Conservation (phyloP, 192 early-diverging fungal species). For the Borealophlyctis nickersoniae region DNA sequence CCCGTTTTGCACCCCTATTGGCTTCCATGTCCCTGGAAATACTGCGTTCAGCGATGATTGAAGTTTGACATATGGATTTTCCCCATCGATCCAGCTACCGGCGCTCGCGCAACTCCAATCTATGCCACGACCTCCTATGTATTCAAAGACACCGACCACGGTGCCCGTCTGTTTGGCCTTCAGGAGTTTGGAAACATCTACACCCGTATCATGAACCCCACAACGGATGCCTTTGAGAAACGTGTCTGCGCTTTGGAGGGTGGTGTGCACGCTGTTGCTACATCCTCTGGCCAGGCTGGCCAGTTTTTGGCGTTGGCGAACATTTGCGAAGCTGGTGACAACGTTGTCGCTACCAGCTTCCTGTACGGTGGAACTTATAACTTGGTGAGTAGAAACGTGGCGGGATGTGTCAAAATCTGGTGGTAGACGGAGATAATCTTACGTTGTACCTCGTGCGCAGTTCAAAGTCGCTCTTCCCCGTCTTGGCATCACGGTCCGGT, state of each 20-base stretch:
- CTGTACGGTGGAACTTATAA: slow-evolving; percentile 61
- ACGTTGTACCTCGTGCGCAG: slow-evolving; percentile 52
- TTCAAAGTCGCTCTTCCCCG: slow-evolving; percentile 83
- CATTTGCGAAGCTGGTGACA: slow-evolving; percentile 77
- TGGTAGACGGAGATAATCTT: slow-evolving; percentile 9
- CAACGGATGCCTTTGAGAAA: slow-evolving; percentile 86
- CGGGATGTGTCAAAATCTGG: not conserved
- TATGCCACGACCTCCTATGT: slow-evolving; percentile 85
- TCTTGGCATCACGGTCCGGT: slow-evolving; percentile 78
- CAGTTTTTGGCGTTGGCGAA: slow-evolving; percentile 80
- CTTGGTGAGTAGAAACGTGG: not conserved
- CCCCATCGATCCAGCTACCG: slow-evolving; percentile 45
- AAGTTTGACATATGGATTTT: no score
- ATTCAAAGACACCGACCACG: slow-evolving; percentile 79
- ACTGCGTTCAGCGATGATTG: no score
- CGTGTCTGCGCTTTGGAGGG: slow-evolving; percentile 89
- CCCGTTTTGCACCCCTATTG: no score
- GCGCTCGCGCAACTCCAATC: slow-evolving; percentile 84
- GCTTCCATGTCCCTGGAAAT: no score
- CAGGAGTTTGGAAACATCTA: slow-evolving; percentile 79
- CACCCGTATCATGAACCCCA: slow-evolving; percentile 80
- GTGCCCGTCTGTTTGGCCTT: slow-evolving; percentile 76
- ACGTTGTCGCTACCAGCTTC: slow-evolving; percentile 77
- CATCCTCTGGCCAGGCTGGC: slow-evolving; percentile 79
- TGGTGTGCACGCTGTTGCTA: slow-evolving; percentile 67